Evolutionary conservation across 169 alveolate genomes (phyloP).

Genomic region (Cryptosporidium sp.): DNA sequence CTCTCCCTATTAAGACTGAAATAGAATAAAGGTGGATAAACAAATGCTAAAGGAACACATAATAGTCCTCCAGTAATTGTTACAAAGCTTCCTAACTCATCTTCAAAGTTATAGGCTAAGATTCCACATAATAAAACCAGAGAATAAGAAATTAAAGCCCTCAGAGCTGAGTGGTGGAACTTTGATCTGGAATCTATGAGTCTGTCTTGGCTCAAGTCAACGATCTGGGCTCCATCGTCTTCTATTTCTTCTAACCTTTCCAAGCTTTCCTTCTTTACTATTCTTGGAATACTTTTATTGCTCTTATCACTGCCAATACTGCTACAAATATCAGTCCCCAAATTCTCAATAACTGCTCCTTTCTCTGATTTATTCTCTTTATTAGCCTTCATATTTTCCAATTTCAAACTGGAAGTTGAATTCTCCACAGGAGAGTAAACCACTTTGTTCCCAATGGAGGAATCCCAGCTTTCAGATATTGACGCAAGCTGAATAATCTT

Average conservation of each 20-base stretch:
- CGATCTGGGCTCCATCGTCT: neutral
- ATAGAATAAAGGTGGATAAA: conserved; percentile 64
- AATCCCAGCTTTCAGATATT: conserved; percentile 2
- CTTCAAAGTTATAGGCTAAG: conserved; percentile 57
- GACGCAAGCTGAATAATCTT: neutral
- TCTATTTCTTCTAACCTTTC: neutral
- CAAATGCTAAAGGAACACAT: conserved; percentile 72
- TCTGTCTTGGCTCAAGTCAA: neutral
- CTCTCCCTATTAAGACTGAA: conserved; percentile 10
- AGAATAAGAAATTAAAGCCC: conserved; percentile 52
- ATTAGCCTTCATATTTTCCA: neutral
- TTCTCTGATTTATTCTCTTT: neutral
- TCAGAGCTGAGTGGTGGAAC: conserved; percentile 14
- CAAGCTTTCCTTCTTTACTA: neutral
- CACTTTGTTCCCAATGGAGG: neutral
- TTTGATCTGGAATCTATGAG: neutral
- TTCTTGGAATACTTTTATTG: too few relatives aligned
- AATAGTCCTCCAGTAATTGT: conserved; percentile 63
- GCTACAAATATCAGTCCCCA: neutral
- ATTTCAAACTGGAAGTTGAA: neutral
- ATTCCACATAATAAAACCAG: conserved; percentile 46
- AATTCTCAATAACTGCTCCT: neutral
- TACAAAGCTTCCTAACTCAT: conserved; percentile 57
- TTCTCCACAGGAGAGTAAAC: neutral
- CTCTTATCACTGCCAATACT: neutral